These are phyloP conservation scores for Pulveroboletus sp. DNA, from an alignment of 768 basidiomycete species.

Conservation along the genomic window DNA sequence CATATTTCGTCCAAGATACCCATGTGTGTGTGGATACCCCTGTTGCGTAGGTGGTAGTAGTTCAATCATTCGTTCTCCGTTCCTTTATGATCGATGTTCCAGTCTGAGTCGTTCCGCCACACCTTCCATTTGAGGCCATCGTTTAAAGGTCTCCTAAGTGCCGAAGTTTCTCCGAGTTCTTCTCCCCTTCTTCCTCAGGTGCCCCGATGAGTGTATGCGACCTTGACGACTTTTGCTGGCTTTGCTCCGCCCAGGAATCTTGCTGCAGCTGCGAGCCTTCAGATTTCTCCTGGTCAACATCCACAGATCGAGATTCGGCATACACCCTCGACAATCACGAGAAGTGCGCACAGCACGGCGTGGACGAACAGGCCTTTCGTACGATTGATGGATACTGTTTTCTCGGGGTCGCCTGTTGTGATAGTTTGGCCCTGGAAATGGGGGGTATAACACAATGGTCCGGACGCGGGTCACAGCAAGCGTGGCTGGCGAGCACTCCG, in stretches of 20 bases:
- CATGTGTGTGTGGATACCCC: background rate
- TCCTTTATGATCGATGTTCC: too few species aligned
- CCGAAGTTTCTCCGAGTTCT: background rate
- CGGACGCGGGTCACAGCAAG: background rate
- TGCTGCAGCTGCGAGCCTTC: conserved; percentile 6
- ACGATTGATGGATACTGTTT: background rate
- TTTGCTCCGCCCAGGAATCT: background rate
- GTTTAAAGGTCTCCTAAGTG: background rate
- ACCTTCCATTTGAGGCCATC: conserved; percentile 7
- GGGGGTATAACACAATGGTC: background rate
- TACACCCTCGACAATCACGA: background rate
- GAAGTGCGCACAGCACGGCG: background rate
- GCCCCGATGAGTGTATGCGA: conserved; percentile 8
- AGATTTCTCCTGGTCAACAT: conserved; percentile 7
- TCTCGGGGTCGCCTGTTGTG: background rate
- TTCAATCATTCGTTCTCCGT: background rate
- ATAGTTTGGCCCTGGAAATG: background rate
- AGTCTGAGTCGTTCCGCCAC: background rate
- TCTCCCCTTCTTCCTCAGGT: background rate
- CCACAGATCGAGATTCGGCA: background rate
- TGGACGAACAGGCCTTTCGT: background rate
- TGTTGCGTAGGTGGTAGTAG: background rate
- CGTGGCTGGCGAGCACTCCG: conserved; percentile 1
- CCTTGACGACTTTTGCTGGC: conserved; percentile 1
- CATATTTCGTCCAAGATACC: background rate